A percentile compares a stretch with the other conserved stretches of the same genome.
Evolutionary conservation across 768 basidiomycete genomes (phyloP).

Genomic region (Butyriboletus loyo): DNA sequence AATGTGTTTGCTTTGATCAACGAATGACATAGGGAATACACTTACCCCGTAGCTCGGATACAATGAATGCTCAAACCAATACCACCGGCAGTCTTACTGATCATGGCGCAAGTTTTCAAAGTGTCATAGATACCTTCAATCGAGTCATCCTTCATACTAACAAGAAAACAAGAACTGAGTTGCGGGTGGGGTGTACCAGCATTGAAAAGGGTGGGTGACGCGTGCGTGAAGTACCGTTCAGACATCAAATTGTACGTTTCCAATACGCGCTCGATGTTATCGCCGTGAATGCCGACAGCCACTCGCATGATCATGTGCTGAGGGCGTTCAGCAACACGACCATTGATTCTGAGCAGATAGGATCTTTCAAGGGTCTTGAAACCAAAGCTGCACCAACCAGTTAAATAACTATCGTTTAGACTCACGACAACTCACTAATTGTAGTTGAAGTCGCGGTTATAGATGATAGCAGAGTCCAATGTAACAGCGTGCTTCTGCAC

Average conservation of each 20-base stretch:
- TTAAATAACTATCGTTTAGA: background rate
- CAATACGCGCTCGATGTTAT: constrained; percentile 81
- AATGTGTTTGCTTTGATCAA: background rate
- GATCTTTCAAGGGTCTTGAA: constrained; percentile 99
- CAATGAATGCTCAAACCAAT: constrained; percentile 95
- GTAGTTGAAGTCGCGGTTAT: constrained; percentile 97
- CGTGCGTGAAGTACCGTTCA: constrained; percentile 97
- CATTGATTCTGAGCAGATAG: constrained; percentile 91
- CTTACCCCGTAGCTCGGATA: constrained; percentile 91
- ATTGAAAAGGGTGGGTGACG: constrained; percentile 97
- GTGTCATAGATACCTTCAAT: constrained; percentile 99
- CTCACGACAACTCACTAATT: constrained; percentile 63
- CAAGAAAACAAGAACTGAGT: constrained; percentile 94
- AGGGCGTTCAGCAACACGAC: constrained; percentile 93
- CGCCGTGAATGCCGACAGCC: constrained; percentile 93
- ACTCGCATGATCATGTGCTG: constrained; percentile 99
- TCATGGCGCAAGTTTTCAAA: constrained; percentile 97
- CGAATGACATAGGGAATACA: background rate
- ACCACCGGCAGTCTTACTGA: constrained; percentile 98
- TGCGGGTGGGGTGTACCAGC: constrained; percentile 96
- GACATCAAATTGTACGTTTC: constrained; percentile 97
- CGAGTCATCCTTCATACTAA: constrained; percentile 97
- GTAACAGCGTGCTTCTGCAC: constrained; percentile 77
- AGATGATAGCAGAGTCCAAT: constrained; percentile 94
- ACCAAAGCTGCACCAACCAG: constrained; percentile 65